Percentiles rank a stretch among this genome's conserved stretches.
Evolutionary conservation across 805 yeast species (phyloP).

Genomic region (Yamadazyma endophytica): DNA sequence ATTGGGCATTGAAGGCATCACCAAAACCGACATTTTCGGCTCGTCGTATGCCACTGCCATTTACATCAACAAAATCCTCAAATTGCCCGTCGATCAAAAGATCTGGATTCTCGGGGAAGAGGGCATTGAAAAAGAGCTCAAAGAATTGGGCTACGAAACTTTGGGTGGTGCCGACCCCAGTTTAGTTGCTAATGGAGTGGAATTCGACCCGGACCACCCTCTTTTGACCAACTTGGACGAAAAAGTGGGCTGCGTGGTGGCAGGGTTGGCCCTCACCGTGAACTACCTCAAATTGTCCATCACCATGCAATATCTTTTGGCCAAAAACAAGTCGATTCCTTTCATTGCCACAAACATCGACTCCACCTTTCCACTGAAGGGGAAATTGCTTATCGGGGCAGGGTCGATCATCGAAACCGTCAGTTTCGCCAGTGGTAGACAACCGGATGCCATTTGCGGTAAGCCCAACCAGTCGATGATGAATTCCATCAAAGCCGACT

Average conservation of each 20-base stretch:
- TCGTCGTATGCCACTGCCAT: slow-evolving; percentile 90
- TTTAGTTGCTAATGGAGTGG: slow-evolving; percentile 39
- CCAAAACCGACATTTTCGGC: slow-evolving; percentile 75
- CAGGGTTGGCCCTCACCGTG: slow-evolving; percentile 74
- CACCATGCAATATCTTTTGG: slow-evolving; percentile 74
- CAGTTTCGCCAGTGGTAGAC: slow-evolving; percentile 69
- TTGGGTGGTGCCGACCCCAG: slow-evolving; percentile 81
- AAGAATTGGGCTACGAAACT: slow-evolving; percentile 66
- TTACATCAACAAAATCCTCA: slow-evolving; percentile 70
- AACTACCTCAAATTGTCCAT: slow-evolving; percentile 80
- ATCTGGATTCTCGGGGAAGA: slow-evolving; percentile 87
- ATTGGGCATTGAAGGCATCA: slow-evolving; percentile 45
- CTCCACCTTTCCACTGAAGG: slow-evolving; percentile 89
- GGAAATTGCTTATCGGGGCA: slow-evolving; percentile 87
- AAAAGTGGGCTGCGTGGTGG: slow-evolving; percentile 80
- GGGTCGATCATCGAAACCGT: slow-evolving; percentile 84
- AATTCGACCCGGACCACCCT: slow-evolving; percentile 54
- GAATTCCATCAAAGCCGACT: slow-evolving; percentile 75
- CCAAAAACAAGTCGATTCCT: slow-evolving; percentile 51
- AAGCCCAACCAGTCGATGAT: slow-evolving; percentile 89
- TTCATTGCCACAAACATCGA: slow-evolving; percentile 94
- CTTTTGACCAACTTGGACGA: slow-evolving; percentile 60
- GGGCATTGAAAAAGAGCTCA: slow-evolving; percentile 80
- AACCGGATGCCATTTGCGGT: slow-evolving; percentile 82
- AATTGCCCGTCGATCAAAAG: slow-evolving; percentile 70